phyloP scores from a whole-genome alignment of 163 green algal species.

The Prototheca stagnorum region DNA sequence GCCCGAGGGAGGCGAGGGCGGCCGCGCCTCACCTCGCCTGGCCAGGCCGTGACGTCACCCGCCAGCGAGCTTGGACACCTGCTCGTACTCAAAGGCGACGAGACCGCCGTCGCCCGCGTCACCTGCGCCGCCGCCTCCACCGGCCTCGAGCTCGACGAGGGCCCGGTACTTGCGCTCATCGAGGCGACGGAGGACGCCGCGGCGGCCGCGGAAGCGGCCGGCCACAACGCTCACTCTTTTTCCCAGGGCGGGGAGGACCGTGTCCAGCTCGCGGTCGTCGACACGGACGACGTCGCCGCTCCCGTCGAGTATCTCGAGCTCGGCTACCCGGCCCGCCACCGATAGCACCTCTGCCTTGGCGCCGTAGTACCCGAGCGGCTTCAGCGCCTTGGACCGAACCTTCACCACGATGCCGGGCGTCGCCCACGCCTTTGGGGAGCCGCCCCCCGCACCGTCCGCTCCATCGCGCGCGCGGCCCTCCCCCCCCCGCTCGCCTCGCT shows the following conservation, averaged over 20 bases:
- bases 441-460: too few relatives aligned
- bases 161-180: constrained; percentile 53
- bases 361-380: constrained; percentile 79
- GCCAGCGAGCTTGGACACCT: constrained; percentile 57
- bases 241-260: constrained; percentile 46
- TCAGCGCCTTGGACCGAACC: constrained; percentile 67
- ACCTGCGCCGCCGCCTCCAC: too few relatives aligned
- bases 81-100: constrained; percentile 75
- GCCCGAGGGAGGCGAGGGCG: too few relatives aligned
- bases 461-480: too few relatives aligned
- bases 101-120: constrained; percentile 24
- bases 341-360: constrained; percentile 64
- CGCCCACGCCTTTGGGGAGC: too few relatives aligned
- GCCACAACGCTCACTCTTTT: constrained; percentile 48
- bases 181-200: constrained; percentile 38
- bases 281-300: constrained; percentile 48
- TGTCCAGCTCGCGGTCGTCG: constrained; percentile 73
- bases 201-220: constrained; percentile 4
- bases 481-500: too few relatives aligned
- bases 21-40: too few relatives aligned
- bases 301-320: constrained; percentile 61
- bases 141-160: constrained; percentile 14
- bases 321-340: constrained; percentile 50
- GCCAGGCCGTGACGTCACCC: not conserved
- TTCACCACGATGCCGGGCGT: constrained; percentile 61